A percentile compares a stretch with the other conserved stretches of the same genome.
Evolutionary conservation across 768 basidiomycete species (phyloP).

Genomic region (Macrolepiota albuminosa): DNA sequence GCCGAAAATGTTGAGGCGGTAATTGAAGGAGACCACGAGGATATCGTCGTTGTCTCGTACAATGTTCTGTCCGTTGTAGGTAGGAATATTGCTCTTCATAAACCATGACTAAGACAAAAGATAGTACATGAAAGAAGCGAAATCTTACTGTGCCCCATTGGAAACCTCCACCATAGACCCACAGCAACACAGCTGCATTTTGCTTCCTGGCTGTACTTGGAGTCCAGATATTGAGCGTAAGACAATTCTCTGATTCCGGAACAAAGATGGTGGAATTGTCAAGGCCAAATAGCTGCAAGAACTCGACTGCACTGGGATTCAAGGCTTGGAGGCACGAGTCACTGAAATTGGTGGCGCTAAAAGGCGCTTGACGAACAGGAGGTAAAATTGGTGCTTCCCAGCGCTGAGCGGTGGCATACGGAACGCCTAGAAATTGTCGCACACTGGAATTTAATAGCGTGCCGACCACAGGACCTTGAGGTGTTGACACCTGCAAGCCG

Average conservation of each 20-base stretch:
- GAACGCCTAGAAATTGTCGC: conserved; percentile 32
- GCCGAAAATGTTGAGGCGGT: conserved; percentile 35
- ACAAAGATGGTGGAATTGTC: conserved; percentile 20
- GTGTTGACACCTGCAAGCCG: conserved; percentile 24
- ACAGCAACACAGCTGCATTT: conserved; percentile 29
- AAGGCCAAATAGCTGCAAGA: conserved; percentile 20
- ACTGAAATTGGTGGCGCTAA: conserved; percentile 26
- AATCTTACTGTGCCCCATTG: conserved; percentile 30
- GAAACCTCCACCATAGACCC: conserved; percentile 37
- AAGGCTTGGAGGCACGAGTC: conserved; percentile 28
- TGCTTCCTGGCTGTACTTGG: conserved; percentile 28
- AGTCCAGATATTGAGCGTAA: conserved; percentile 35
- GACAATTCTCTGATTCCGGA: conserved; percentile 30
- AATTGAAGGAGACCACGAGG: conserved; percentile 32
- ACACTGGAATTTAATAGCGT: conserved; percentile 22
- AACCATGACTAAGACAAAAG: background rate
- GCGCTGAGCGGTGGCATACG: conserved; percentile 28
- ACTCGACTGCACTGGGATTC: conserved; percentile 17
- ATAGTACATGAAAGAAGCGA: background rate
- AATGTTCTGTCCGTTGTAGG: conserved; percentile 27
- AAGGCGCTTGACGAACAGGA: conserved; percentile 14
- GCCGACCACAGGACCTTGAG: conserved; percentile 28
- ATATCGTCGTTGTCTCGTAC: conserved; percentile 33
- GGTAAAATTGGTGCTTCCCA: conserved; percentile 28
- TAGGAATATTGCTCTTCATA: conserved; percentile 25